These are phyloP conservation scores for Ganoderma multipileum DNA, from an alignment of 1,284 basidiomycete species.

Conservation along the genomic window DNA sequence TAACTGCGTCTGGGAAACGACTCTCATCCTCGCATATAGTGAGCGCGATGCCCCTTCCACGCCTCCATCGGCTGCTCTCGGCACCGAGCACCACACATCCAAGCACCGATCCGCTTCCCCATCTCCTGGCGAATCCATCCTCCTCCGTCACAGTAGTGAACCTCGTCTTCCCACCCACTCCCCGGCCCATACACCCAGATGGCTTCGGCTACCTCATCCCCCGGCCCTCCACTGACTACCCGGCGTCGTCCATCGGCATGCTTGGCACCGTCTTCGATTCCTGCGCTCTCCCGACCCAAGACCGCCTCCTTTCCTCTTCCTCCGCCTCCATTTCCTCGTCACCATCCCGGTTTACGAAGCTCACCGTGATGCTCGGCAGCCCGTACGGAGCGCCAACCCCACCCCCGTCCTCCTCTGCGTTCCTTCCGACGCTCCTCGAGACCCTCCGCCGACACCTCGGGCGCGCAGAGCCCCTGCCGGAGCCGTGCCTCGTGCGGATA, in stretches of 20 bases:
- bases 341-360: constrained; percentile 58
- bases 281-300: constrained; percentile 74
- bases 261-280: constrained; percentile 90
- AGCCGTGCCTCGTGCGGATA: constrained; percentile 63
- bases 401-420: constrained; percentile 37
- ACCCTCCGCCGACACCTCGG: constrained; percentile 62
- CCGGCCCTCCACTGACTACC: constrained; percentile 63
- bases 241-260: constrained; percentile 55
- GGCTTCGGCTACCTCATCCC: constrained; percentile 97
- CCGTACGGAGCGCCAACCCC: constrained; percentile 61
- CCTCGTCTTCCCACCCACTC: constrained; percentile 67
- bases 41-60: constrained; percentile 76
- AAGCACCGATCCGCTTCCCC: constrained; percentile 42
- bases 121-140: constrained; percentile 62
- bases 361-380: constrained; percentile 94
- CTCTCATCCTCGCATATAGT: constrained; percentile 62
- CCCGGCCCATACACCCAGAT: constrained; percentile 69
- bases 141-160: constrained; percentile 78
- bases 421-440: constrained; percentile 48
- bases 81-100: not conserved
- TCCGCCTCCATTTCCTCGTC: constrained; percentile 13
- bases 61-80: constrained; percentile 60
- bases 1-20: constrained; percentile 45
- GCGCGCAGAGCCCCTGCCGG: constrained; percentile 49
- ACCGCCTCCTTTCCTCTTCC: constrained; percentile 44